Evolutionary conservation across 2,329 filamentous ascomycete genomes (phyloP).

Genomic region (Cladosporium sp.): DNA sequence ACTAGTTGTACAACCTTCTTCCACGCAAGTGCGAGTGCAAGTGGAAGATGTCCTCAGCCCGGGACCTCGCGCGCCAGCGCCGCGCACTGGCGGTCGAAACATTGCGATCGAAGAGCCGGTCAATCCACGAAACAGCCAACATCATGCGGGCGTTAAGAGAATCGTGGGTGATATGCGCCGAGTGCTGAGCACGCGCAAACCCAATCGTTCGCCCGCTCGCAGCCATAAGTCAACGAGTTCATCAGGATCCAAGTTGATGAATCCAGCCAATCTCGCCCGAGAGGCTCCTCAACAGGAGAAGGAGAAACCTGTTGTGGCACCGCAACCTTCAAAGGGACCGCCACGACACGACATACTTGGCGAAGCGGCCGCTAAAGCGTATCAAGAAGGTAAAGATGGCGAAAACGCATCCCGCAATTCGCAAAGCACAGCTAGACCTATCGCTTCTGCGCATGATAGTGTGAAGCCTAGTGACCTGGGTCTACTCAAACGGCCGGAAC

Average conservation of each 20-base stretch:
- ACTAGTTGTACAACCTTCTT: conserved; percentile 74
- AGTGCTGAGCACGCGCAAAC: conserved; percentile 59
- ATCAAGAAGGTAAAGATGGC: conserved; percentile 20
- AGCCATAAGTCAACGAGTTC: conserved; percentile 22
- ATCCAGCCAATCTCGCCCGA: neutral
- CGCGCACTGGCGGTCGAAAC: conserved; percentile 15
- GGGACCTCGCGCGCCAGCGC: conserved; percentile 14
- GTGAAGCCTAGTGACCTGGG: conserved; percentile 4
- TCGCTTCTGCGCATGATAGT: conserved; percentile 4
- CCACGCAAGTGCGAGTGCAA: conserved; percentile 67
- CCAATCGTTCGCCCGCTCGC: conserved; percentile 13
- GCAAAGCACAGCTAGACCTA: neutral
- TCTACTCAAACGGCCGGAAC: conserved; percentile 31
- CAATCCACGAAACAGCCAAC: conserved; percentile 23
- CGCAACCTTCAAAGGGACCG: conserved; percentile 26
- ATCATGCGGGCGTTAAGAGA: conserved; percentile 71
- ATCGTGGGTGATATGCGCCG: conserved; percentile 82
- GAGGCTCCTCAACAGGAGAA: conserved; percentile 2
- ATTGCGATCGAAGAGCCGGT: conserved; percentile 15
- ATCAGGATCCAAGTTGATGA: conserved; percentile 57
- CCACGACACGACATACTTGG: conserved; percentile 60
- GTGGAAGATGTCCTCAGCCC: conserved; percentile 50
- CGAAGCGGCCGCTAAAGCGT: conserved; percentile 39
- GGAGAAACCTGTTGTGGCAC: conserved; percentile 16
- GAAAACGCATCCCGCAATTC: neutral